Evolutionary conservation across 441 rosid species (phyloP).

Genomic region (Manihot esculenta): DNA sequence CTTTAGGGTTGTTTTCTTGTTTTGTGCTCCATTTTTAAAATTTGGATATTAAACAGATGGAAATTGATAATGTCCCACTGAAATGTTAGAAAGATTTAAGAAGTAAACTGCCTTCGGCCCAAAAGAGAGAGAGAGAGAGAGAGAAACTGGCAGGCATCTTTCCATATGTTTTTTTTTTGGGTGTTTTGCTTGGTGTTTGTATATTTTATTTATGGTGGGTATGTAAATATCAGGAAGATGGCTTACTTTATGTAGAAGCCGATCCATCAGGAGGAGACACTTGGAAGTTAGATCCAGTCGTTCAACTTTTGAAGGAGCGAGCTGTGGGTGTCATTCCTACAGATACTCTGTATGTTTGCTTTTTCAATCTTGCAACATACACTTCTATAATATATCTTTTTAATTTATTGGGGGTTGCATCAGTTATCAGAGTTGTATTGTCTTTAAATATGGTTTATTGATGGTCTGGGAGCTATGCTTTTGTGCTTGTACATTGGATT

Average conservation of each 20-base stretch:
- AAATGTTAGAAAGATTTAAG: too few relatives aligned
- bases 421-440: not conserved
- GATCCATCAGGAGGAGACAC: slow-evolving; percentile 68
- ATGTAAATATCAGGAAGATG: slow-evolving; percentile 47
- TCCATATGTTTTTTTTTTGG: not conserved
- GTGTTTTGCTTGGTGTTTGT: too few relatives aligned
- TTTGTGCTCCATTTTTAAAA: too few relatives aligned
- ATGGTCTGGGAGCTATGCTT: not conserved
- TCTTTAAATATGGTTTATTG: not conserved
- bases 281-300: slow-evolving; percentile 69
- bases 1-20: not conserved
- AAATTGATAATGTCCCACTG: too few relatives aligned
- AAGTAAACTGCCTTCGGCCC: too few relatives aligned
- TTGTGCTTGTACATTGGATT: not conserved
- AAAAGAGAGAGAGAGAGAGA: too few relatives aligned
- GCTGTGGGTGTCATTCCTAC: slow-evolving; percentile 97
- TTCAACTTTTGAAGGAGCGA: slow-evolving; percentile 72
- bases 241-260: slow-evolving; percentile 60
- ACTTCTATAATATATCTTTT: not conserved
- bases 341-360: slow-evolving; percentile 60
- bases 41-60: too few relatives aligned
- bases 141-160: not conserved
- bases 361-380: not conserved
- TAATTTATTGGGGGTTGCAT: not conserved
- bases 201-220: not conserved